phyloP scores from a whole-genome alignment of 345 rosid genomes.

The Eucalyptus camaldulensis region DNA sequence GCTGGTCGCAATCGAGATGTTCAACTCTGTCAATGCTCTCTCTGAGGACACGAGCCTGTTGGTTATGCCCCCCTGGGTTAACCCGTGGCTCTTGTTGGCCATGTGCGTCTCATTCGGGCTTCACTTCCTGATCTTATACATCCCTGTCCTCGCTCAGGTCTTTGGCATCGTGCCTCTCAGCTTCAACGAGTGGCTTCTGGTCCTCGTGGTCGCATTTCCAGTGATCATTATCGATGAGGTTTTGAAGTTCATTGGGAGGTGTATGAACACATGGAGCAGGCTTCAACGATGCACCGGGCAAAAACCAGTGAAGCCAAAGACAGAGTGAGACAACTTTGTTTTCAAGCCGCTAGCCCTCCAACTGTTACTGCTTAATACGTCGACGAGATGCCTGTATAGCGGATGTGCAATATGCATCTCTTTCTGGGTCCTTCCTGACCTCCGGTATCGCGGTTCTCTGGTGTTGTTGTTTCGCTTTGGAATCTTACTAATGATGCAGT shows the following conservation, averaged over 20 bases:
- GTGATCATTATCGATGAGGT: constrained; percentile 56
- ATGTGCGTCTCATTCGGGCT: constrained; percentile 52
- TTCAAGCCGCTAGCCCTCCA: neutral
- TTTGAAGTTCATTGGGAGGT: constrained; percentile 35
- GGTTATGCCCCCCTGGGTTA: constrained; percentile 74
- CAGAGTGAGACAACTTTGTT: constrained; percentile 14
- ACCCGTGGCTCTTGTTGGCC: constrained; percentile 59
- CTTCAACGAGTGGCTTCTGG: constrained; percentile 62
- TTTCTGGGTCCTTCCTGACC: neutral
- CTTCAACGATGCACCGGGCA: constrained; percentile 1
- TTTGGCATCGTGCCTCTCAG: constrained; percentile 63
- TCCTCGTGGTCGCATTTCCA: constrained; percentile 44
- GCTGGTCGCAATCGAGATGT: constrained; percentile 70
- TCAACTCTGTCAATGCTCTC: constrained; percentile 67
- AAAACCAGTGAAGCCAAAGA: constrained; percentile 19
- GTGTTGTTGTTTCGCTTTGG: neutral
- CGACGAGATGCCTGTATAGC: neutral
- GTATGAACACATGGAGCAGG: neutral
- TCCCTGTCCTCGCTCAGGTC: constrained; percentile 53
- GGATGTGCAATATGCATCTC: neutral
- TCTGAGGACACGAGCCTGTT: constrained; percentile 63
- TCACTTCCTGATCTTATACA: constrained; percentile 57
- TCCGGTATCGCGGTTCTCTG: neutral
- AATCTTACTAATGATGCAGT: neutral
- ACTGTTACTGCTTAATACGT: neutral